Evolutionary conservation across 768 basidiomycete species (phyloP), one percentile per base, ranked within the genome.

Genomic region (Lentinula lateritia): DNA sequence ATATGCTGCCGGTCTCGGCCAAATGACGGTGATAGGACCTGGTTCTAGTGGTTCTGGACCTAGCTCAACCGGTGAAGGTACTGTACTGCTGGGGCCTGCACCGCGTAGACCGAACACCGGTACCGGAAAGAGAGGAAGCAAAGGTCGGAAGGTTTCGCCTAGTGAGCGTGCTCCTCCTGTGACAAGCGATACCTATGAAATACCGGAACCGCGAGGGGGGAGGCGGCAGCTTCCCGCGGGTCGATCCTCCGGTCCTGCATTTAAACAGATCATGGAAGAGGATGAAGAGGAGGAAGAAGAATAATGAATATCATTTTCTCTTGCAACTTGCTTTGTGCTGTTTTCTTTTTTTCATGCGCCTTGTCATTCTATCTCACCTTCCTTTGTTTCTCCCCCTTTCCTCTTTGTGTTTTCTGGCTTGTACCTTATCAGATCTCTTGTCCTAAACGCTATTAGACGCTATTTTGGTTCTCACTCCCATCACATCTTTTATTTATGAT

Each of bases 201-300:
- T 76, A 3, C 70, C 76, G 4, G 85, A 86, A 59, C 67, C 78
- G 6, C 76, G 87, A 61, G 75, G 80, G 0, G 82, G 84, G 35
- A 78, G 91, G 65, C 77, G 91, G 63, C 88, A 90, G 69, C 75
- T 93, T 12, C 90, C 92, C 28, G 71, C 78, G 53, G 78, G 74
- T n/a, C 82, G 90, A 28, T 56, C 55, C 35, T 75, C 83, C n/a
- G 90, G 89, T 0, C 85, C 83, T 54, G 86, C 90, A 8, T 90
- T 90, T 66, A 74, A 77, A 52, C 73, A 89, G 5, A 92, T 92
- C 60, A 89, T 92, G 70, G 92, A 93, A 70, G 92, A 92, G 69
- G 92, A 93, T 65, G 92, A 93, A 71, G 92, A 80, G 20, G 92
- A 92, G 72, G 92, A 92, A 67, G 86, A 90, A 69, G 79, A 70